A percentile compares a stretch with the other conserved stretches of the same genome.
Conservation (phyloP, 805 yeast species). For the Candida coquimbonensis region DNA sequence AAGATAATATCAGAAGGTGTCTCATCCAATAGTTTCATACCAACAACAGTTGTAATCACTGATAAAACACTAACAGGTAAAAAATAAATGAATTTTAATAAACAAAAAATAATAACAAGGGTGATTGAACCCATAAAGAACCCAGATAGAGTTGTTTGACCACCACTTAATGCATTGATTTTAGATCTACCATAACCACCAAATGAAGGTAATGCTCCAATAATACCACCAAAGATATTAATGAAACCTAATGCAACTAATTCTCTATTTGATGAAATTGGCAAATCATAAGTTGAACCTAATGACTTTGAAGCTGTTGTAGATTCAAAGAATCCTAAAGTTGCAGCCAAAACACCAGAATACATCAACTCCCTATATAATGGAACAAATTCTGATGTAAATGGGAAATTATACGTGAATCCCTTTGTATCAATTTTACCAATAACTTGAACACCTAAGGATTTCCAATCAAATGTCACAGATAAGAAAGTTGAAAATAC, state of each 20-base stretch:
- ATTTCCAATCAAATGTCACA: conserved; percentile 44
- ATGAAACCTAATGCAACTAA: conserved; percentile 81
- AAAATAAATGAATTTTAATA: conserved; percentile 58
- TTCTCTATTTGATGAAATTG: conserved; percentile 83
- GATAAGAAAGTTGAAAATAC: conserved; percentile 54
- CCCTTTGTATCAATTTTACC: conserved; percentile 56
- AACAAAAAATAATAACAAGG: conserved; percentile 50
- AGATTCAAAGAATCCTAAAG: conserved; percentile 87
- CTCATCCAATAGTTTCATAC: conserved; percentile 70
- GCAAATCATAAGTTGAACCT: conserved; percentile 62
- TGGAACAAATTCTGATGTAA: conserved; percentile 37
- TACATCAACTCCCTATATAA: conserved; percentile 50
- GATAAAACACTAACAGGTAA: conserved; percentile 77
- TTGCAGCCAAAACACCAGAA: conserved; percentile 72
- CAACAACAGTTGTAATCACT: conserved; percentile 74
- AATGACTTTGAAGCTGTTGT: conserved; percentile 88
- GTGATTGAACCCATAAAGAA: conserved; percentile 75
- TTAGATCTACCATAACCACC: conserved; percentile 96
- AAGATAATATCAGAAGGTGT: conserved; percentile 73
- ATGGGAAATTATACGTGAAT: conserved; percentile 50
- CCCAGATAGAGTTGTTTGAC: conserved; percentile 79
- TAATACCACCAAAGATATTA: conserved; percentile 49
- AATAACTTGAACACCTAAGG: conserved; percentile 56
- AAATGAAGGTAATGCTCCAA: conserved; percentile 74
- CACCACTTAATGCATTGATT: conserved; percentile 83